Percentiles rank a stretch among this genome's conserved stretches.
These are phyloP conservation scores for Aegilops longissima DNA, from an alignment of 176 grass and related monocot genomes.

Conservation along the genomic window DNA sequence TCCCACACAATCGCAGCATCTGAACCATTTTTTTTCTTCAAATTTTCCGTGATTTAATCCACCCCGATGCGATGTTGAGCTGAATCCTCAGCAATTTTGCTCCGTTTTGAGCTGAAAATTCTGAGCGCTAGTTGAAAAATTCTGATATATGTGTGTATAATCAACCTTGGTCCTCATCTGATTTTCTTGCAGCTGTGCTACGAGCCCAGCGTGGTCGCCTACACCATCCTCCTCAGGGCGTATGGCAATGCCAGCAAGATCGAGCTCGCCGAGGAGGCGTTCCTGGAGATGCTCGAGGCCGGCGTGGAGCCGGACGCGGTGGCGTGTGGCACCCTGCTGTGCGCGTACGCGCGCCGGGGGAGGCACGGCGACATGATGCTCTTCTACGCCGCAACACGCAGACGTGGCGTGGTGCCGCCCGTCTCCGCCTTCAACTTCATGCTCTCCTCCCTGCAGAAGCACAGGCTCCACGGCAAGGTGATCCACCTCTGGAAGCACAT, in stretches of 20 bases:
- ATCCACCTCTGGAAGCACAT: no score
- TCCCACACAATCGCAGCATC: not conserved
- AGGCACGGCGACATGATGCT: no score
- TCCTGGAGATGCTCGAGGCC: conserved; percentile 91
- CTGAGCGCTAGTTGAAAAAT: no score
- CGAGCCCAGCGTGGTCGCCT: conserved; percentile 80
- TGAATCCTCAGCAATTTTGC: not conserved
- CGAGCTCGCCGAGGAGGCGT: conserved; percentile 71
- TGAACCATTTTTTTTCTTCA: no score
- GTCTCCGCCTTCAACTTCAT: not conserved
- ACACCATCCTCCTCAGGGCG: conserved; percentile 71
- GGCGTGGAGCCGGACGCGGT: conserved; percentile 65
- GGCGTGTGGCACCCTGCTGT: no score
- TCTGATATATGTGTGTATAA: no score
- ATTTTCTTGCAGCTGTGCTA: conserved; percentile 64
- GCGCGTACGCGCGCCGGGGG: no score
- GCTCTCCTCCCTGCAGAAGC: no score
- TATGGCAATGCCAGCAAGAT: conserved; percentile 77
- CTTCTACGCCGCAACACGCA: no score
- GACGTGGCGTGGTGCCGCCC: no score
- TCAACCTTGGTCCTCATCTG: not conserved
- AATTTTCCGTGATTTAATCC: not conserved
- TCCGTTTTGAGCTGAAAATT: not conserved
- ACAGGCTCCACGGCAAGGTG: no score
- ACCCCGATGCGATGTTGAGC: not conserved